phyloP scores from a whole-genome alignment of 2,329 filamentous ascomycete genomes.

The Cladosporium sp. region DNA sequence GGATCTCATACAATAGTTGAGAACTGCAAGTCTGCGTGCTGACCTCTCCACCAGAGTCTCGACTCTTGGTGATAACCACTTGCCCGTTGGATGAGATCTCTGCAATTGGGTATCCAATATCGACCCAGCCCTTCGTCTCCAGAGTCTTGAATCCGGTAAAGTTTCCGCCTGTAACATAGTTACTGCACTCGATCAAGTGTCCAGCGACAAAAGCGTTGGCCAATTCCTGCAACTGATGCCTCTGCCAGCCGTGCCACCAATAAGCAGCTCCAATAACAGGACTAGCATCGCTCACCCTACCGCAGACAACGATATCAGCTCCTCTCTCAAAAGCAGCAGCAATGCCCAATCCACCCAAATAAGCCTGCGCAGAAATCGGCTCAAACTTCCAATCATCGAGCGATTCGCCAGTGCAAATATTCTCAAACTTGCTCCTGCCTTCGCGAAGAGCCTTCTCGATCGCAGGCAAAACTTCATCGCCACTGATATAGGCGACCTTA shows the following conservation, averaged over 20 bases:
- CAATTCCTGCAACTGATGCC: slow-evolving; percentile 36
- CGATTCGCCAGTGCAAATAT: slow-evolving; percentile 36
- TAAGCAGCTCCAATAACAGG: slow-evolving; percentile 41
- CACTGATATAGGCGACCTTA: slow-evolving; percentile 46
- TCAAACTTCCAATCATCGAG: slow-evolving; percentile 32
- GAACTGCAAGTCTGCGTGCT: slow-evolving; percentile 48
- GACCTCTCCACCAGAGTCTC: slow-evolving; percentile 34
- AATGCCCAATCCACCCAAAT: slow-evolving; percentile 42
- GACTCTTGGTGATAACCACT: slow-evolving; percentile 35
- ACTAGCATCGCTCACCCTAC: slow-evolving; percentile 40
- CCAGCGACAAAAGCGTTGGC: slow-evolving; percentile 40
- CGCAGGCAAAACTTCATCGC: slow-evolving; percentile 36
- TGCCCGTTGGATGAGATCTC: slow-evolving; percentile 33
- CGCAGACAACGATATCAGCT: slow-evolving; percentile 43
- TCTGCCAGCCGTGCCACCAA: slow-evolving; percentile 43
- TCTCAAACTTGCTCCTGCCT: slow-evolving; percentile 31
- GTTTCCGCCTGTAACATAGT: slow-evolving; percentile 41
- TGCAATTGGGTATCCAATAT: slow-evolving; percentile 37
- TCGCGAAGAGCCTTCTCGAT: slow-evolving; percentile 34
- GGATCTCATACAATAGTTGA: slow-evolving; percentile 52
- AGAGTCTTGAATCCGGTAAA: slow-evolving; percentile 40
- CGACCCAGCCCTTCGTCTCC: slow-evolving; percentile 35
- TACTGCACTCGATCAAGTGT: slow-evolving; percentile 41
- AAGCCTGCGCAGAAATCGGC: slow-evolving; percentile 34
- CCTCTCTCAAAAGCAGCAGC: slow-evolving; percentile 37